Conservation (phyloP, 768 basidiomycete genomes). For the Lactarius sp. region DNA sequence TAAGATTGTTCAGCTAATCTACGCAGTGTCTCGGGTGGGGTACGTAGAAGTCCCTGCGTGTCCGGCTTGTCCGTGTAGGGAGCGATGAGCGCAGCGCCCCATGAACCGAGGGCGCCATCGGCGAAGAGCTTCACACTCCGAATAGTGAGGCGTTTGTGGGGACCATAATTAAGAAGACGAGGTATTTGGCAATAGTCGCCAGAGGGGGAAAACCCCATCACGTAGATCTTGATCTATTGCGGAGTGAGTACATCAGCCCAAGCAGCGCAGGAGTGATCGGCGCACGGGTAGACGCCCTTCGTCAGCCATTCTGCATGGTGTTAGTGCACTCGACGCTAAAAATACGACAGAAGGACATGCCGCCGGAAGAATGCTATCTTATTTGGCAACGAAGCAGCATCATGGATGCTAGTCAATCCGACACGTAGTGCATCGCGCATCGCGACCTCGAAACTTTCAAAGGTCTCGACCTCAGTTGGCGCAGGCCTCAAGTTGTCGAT, state of each 20-base stretch:
- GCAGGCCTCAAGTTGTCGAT: constrained; percentile 51
- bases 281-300: constrained; percentile 63
- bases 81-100: constrained; percentile 83
- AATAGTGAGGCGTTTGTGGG: constrained; percentile 33
- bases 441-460: constrained; percentile 60
- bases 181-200: constrained; percentile 37
- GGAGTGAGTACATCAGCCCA: neutral
- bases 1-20: constrained; percentile 58
- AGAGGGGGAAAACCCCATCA: constrained; percentile 46
- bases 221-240: constrained; percentile 51
- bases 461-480: constrained; percentile 51
- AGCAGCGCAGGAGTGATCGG: constrained; percentile 6
- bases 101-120: constrained; percentile 89
- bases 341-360: constrained; percentile 36
- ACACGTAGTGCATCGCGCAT: constrained; percentile 64
- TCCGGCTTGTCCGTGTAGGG: constrained; percentile 81
- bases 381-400: constrained; percentile 54
- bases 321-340: constrained; percentile 13
- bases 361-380: constrained; percentile 60
- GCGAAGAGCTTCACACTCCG: constrained; percentile 70
- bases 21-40: constrained; percentile 47
- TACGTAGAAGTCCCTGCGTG: constrained; percentile 64
- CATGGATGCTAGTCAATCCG: constrained; percentile 85
- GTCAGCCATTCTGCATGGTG: constrained; percentile 55
- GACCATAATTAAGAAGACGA: constrained; percentile 32